These are phyloP conservation scores for Cadophora sp. DNA, from an alignment of 2,329 filamentous ascomycete species.

Conservation along the genomic window DNA sequence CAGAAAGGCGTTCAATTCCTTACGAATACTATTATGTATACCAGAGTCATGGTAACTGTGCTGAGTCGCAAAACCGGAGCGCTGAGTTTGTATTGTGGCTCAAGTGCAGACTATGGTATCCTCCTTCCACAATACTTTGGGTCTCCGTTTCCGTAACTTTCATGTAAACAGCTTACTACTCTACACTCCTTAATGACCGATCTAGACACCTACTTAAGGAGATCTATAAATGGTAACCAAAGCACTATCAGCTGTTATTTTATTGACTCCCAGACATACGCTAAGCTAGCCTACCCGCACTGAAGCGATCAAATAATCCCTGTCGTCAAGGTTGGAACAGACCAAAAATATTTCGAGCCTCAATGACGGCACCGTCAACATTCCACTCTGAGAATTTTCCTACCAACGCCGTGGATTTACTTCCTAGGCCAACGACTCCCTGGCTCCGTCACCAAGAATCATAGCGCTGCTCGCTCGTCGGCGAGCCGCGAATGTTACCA, in stretches of 20 bases:
- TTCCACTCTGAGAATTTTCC: neutral
- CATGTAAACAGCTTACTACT: neutral
- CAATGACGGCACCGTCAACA: neutral
- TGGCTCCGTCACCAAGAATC: constrained; percentile 59
- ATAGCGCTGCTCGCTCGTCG: constrained; percentile 58
- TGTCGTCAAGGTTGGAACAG: constrained; percentile 13
- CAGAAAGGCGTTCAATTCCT: constrained; percentile 4
- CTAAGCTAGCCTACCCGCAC: neutral
- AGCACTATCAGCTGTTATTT: neutral
- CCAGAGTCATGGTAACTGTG: neutral
- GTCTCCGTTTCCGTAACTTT: neutral
- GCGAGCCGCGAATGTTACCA: constrained; percentile 48
- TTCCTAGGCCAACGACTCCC: constrained; percentile 21
- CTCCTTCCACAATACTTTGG: neutral
- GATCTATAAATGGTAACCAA: neutral
- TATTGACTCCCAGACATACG: neutral
- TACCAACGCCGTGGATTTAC: neutral
- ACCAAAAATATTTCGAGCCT: constrained; percentile 15
- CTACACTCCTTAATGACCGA: neutral
- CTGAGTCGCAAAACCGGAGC: neutral
- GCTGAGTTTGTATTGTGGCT: neutral
- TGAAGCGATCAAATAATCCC: constrained; percentile 10
- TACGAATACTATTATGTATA: neutral
- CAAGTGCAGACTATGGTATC: too few relatives aligned
- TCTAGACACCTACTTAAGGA: neutral